Base-by-base conservation (phyloP, 306 rosid genomes). In the Quercus parvula region DNA sequence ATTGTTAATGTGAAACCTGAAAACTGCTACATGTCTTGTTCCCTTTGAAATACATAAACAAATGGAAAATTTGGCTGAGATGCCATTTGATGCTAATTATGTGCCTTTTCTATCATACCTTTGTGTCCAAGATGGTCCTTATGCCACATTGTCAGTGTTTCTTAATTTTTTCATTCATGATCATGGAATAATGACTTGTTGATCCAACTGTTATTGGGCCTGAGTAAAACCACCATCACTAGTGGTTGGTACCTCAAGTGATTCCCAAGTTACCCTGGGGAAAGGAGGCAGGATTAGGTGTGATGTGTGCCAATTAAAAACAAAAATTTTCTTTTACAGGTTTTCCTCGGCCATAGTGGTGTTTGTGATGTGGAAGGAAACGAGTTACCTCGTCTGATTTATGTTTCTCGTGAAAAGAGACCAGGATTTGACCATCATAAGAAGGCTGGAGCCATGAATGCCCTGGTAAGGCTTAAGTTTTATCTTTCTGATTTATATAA, bases 371-470 rank as follows among this genome's bases (percentile, higher is more conserved):
- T 88, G 61, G 96, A 95, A 79, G 99, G 98, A 80, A 90, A 89
- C 8, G 98, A 95, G 79, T 77, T 95, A 71, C 99, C 98, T n/a
- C 91, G 92, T 56, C 76, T 95, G 75, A 89, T 95, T 71, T 95
- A 95, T 84, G 97, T 89, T 75, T 95, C 98, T 83, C 91, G 99
- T 55, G 99, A 95, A 82, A 95, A 95, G 89, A 90, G 99, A 77
- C 99, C 97, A 15, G 97, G 99, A 30, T 95, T 93, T 79, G 97
- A 95, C 4, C 99, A 91, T 84, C 98, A 95, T 86, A 95, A 95
- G 76, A 95, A 93, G 89, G 98, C 98, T 22, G 99, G 99, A 18
- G 99, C 99, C 63, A 95, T 93, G 99, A 95, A 95, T 86, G 41
- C 99, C 82, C 84, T 93, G 86, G 99, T 95, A 87, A 74, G 90